Evolutionary conservation across 345 rosid genomes (phyloP).

Genomic region (Gossypium rotundifolium): DNA sequence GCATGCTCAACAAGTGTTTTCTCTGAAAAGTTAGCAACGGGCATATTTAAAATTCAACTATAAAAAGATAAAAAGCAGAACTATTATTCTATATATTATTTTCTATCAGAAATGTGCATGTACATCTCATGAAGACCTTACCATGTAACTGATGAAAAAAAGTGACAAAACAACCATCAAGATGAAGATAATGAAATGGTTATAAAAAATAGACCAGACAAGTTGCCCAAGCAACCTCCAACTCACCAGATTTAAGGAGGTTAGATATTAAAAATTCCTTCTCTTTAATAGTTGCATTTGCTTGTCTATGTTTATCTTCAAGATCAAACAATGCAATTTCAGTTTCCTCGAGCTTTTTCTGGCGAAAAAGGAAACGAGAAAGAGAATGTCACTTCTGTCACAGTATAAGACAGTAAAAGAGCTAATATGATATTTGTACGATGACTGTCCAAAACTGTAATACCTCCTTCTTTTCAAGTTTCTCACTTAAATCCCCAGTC

Average conservation of each 20-base stretch:
- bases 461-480: constrained; percentile 91
- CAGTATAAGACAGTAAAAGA: background rate
- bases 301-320: constrained; percentile 88
- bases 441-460: background rate
- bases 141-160: background rate
- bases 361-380: constrained; percentile 16
- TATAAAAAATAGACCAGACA: background rate
- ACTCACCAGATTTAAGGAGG: constrained; percentile 84
- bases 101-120: background rate
- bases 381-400: constrained; percentile 16
- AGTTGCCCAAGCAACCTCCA: background rate
- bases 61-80: background rate
- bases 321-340: constrained; percentile 74
- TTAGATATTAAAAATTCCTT: constrained; percentile 80
- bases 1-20: constrained; percentile 80
- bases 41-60: constrained; percentile 1
- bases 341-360: constrained; percentile 90
- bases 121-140: background rate
- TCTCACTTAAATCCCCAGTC: constrained; percentile 63
- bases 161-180: background rate
- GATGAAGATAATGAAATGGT: background rate
- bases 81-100: background rate
- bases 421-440: background rate
- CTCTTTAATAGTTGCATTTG: constrained; percentile 87
- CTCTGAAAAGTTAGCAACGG: constrained; percentile 37